Conservation (phyloP, 257 asterid species). For the Oldenlandia corymbosa region DNA sequence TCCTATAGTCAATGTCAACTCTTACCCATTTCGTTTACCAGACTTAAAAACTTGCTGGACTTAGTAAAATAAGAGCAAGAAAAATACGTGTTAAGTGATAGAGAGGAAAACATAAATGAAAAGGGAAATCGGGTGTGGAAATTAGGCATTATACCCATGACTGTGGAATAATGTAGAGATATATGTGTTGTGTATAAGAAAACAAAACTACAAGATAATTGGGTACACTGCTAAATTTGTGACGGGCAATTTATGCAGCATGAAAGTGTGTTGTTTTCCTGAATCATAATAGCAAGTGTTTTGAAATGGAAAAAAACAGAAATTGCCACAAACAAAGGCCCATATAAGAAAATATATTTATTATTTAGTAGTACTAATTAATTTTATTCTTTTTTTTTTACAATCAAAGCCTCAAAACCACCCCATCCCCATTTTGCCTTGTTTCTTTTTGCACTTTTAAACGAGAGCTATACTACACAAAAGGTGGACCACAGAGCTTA, state of each 20-base stretch:
- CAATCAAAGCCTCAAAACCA: background rate
- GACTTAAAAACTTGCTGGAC: too few species aligned
- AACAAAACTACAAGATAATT: conserved; percentile 20
- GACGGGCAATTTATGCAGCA: conserved; percentile 34
- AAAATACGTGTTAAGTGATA: too few species aligned
- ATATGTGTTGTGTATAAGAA: too few species aligned
- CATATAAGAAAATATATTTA: conserved; percentile 13
- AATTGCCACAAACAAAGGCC: conserved; percentile 38
- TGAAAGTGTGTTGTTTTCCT: conserved; percentile 28
- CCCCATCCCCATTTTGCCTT: background rate
- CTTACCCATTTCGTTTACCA: too few species aligned
- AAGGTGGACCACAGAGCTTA: conserved; percentile 20
- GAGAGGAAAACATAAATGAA: background rate
- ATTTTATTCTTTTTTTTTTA: too few species aligned
- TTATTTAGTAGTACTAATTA: too few species aligned
- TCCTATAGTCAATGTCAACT: too few species aligned
- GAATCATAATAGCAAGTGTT: conserved; percentile 33
- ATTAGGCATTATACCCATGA: background rate
- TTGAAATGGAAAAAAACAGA: conserved; percentile 19
- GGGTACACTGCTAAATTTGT: conserved; percentile 22
- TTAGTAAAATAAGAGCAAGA: too few species aligned
- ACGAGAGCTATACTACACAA: background rate
- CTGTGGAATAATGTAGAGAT: background rate
- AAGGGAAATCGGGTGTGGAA: background rate
- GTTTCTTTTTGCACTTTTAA: conserved; percentile 15